Evolutionary conservation across 2,329 filamentous ascomycete genomes (phyloP).

Genomic region (Trichoderma koningii): DNA sequence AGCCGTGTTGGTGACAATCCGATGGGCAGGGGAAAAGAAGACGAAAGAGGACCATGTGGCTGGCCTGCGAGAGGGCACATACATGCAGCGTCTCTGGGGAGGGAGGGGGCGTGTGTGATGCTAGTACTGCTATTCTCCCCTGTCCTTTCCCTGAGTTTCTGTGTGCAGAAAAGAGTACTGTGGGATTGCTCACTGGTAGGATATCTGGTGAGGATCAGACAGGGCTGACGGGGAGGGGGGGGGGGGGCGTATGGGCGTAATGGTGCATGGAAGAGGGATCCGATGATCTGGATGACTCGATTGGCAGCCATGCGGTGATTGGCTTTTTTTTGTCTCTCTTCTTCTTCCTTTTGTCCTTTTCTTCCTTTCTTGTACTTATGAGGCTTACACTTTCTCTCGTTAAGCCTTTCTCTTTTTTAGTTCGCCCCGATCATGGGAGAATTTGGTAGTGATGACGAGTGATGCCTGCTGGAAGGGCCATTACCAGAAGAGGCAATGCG

Average conservation of each 20-base stretch:
- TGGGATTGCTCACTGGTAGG: constrained; percentile 7
- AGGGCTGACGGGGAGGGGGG: constrained; percentile 5
- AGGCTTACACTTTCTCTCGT: background rate
- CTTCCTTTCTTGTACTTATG: background rate
- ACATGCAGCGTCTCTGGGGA: too few relatives aligned
- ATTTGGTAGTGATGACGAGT: background rate
- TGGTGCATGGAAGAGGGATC: background rate
- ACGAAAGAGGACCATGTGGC: background rate
- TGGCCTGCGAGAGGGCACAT: background rate
- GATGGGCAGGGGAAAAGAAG: background rate
- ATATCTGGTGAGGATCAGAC: background rate
- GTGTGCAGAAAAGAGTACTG: background rate
- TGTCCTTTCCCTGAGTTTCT: background rate
- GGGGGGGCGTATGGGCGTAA: background rate
- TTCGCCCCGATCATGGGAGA: too few relatives aligned
- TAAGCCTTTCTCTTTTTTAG: too few relatives aligned
- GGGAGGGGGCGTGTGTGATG: background rate
- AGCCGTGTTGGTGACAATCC: background rate
- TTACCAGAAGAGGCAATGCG: constrained; percentile 3
- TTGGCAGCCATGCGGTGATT: constrained; percentile 18
- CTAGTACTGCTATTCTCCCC: background rate
- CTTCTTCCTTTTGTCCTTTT: background rate
- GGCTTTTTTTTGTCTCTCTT: background rate
- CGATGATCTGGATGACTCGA: constrained; percentile 21
- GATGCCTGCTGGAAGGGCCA: constrained; percentile 8